Evolutionary conservation across 805 yeast genomes (phyloP), one percentile per base, ranked within the genome.

Genomic region (Zygosaccharomyces siamensis): DNA sequence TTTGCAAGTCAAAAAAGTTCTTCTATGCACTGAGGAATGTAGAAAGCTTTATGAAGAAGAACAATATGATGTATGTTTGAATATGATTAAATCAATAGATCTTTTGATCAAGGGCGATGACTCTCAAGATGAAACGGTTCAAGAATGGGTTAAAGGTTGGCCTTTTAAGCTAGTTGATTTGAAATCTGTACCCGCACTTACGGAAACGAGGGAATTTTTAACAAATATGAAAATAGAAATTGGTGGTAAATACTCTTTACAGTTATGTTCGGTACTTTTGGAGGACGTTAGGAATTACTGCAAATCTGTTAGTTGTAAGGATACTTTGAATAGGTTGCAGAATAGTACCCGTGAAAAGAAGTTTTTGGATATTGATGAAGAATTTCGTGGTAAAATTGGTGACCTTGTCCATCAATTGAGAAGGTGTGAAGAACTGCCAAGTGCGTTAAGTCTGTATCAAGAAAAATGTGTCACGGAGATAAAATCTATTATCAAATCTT

Each of bases 381-480:
- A 56, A 0, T 72, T 78, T 39, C 75, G 78, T 53, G 49, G 53
- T 0, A 60, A 68, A n/a, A 62, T 87, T n/a, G 66, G 65, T 6
- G 71, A 67, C 1, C 74, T 72, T 43, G 69, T 89, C 28, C 61
- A 68, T 6, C 85, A 84, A 23, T 71, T 92, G 20, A 71, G 78
- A 7, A 75, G 81, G 55, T 77, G 88, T 39, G 83, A 82, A 21
- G 80, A 78, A 54, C 62, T 88, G 24, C 72, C 77, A 1, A 70
- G 76, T 11, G 86, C 95, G 0, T 81, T 84, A 54, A 72, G 74
- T 35, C 61, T 71, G 3, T 89, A 85, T 62, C 86, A 84, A 57
- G 92, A 83, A 21, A 74, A 73, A 16, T 79, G 86, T n/a, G 71
- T 83, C 10, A 70, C 74, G 1, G 96, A 89, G 56, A 73, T 88